phyloP scores from a whole-genome alignment of 805 yeast species.

The Phaffomyces opuntiae region DNA sequence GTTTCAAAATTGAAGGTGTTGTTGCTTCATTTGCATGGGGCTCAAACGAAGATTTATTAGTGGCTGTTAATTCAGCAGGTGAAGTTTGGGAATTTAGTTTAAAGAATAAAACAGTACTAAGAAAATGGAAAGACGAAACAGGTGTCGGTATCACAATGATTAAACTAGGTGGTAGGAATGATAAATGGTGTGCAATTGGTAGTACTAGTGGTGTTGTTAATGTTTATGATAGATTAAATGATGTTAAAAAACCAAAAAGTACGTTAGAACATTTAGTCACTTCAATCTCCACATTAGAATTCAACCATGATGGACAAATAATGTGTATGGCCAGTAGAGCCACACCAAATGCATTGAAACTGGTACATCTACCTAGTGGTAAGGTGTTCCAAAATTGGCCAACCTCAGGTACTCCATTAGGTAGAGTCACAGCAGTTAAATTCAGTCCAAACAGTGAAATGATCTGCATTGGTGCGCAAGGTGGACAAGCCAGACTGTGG shows the following conservation, averaged over 20 bases:
- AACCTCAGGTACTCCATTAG: conserved; percentile 91
- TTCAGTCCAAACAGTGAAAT: conserved; percentile 80
- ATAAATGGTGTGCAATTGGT: conserved; percentile 86
- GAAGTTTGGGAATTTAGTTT: conserved; percentile 84
- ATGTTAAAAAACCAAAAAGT: conserved; percentile 47
- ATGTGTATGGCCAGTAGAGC: conserved; percentile 81
- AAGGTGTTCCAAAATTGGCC: conserved; percentile 95
- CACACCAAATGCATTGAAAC: conserved; percentile 74
- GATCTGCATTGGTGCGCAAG: conserved; percentile 85
- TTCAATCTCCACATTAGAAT: conserved; percentile 62
- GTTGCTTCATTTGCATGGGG: conserved; percentile 76
- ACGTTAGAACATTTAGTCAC: conserved; percentile 77
- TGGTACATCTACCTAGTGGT: conserved; percentile 84
- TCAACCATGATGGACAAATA: conserved; percentile 84
- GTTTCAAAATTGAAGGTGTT: conserved; percentile 84
- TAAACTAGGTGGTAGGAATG: conserved; percentile 60
- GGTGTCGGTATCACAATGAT: conserved; percentile 79
- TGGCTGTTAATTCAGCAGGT: conserved; percentile 70
- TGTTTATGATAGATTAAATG: conserved; percentile 55
- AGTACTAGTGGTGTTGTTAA: conserved; percentile 84
- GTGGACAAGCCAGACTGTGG: conserved; percentile 87
- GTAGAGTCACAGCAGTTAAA: conserved; percentile 76
- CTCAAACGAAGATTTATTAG: conserved; percentile 35
- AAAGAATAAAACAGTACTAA: conserved; percentile 40
- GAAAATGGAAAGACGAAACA: conserved; percentile 80